Evolutionary conservation across 129 eudicot genomes (phyloP), one percentile per base, ranked within the genome.

Genomic region (Rutidosis leptorrhynchoides): DNA sequence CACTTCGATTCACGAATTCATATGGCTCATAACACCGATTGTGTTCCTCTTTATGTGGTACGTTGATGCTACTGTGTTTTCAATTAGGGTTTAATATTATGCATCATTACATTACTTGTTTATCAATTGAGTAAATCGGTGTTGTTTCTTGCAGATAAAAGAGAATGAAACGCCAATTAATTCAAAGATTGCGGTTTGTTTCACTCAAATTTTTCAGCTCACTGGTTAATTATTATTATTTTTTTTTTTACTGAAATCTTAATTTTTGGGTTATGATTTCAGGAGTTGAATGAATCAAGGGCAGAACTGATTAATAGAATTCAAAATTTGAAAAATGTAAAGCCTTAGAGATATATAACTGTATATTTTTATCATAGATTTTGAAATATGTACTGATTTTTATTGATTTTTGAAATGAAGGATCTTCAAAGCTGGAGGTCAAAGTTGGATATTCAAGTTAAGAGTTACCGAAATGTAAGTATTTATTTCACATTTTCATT

Each of bases 341-440:
- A 40, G 46, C 46, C 46, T 12, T 5, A 12, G n/a, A 10, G 15
- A 40, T 12, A 16, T 3, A 12, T 40, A 40, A 40, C 12, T 40
- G 46, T 40, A 12, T 40, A 12, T 40, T 40, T 11, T 10, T 11
- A 40, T 40, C 3, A 2, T 40, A 40, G 0, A 12, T 12, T 40
- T 40, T 40, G 46, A 11, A 11, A 11, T 12, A 3, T 40, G 46
- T 40, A 40, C n/a, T 12, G 46, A 40, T 40, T 56, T n/a, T 66
- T 14, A 33, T 67, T 67, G 52, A 15, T 3, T 2, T 45, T 58
- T 40, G 21, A 25, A 17, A 33, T 33, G 70, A 46, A 90, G 95
- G 97, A 90, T 83, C 83, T 90, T 75, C 97, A 90, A 78, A 80
- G 77, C 51, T 90, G 97, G 97, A 82, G 97, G 72, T 82, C 86